Base-by-base conservation (phyloP, 805 yeast species). In the Candida adriatica region DNA sequence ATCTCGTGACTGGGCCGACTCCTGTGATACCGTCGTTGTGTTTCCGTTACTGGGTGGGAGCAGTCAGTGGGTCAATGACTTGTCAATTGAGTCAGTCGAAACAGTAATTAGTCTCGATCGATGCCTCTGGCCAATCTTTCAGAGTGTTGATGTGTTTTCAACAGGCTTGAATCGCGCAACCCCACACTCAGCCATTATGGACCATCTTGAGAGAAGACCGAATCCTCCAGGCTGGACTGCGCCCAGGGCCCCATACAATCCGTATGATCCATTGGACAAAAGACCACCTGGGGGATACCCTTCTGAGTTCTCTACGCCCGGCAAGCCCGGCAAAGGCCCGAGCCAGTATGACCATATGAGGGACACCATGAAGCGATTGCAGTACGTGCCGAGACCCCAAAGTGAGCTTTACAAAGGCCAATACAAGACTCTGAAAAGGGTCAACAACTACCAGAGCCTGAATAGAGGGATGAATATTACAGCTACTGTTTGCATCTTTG, bases 231-330 rank as follows among this genome's bases (percentile, higher is more conserved):
- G 86, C 0, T 81, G 92, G 92, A 68, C 69, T 0, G 83, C 76
- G 2, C 94, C 94, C 7, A 29, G 43, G 8, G 48, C 53, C 8
- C 39, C 41, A 0, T 85, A 82, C 52, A 84, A 84, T 46, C 94
- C 94, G 6, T 85, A 76, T 48, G 95, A 84, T 49, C 81, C 88
- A 0, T 58, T 70, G 1, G 95, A 84, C 49, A 51, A 62, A 24
- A 64, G 95, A 27, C 94, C 95, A 0, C 71, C 94, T 0, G 76
- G 77, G 49, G 94, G 95, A 3, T 84, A 85, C 42, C 95, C 95
- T 1, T 77, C 87, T 16, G 95, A 84, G 53, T 85, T 68, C 59
- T 65, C 70, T 35, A 58, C 77, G 2, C 90, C 92, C 0, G 78
- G 64, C 25, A 64, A 71, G 19, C 75, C 81, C 17, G 87, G 88